Percentiles rank a stretch among this genome's conserved stretches.
phyloP scores from a whole-genome alignment of 1,139 yeast genomes.

The Saccharomyces uvarum region DNA sequence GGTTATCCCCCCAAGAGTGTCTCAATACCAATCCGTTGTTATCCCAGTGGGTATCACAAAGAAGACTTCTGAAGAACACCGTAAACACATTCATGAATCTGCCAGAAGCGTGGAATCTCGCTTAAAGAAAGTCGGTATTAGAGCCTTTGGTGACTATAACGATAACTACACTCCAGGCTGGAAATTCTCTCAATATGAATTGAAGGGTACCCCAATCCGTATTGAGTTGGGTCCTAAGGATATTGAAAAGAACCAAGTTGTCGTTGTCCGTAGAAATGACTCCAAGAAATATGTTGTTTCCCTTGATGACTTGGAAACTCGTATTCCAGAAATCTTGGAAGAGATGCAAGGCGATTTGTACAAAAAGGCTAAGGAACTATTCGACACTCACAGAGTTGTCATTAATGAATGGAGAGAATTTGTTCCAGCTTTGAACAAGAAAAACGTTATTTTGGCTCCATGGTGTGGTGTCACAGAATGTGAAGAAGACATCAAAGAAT shows the following conservation, averaged over 20 bases:
- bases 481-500: slow-evolving; percentile 94
- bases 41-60: slow-evolving; percentile 93
- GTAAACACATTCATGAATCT: slow-evolving; percentile 59
- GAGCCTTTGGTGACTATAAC: slow-evolving; percentile 81
- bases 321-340: slow-evolving; percentile 70
- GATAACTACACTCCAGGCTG: slow-evolving; percentile 96
- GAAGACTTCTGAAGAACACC: slow-evolving; percentile 72
- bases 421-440: slow-evolving; percentile 84
- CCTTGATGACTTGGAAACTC: slow-evolving; percentile 56
- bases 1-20: slow-evolving; percentile 95
- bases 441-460: slow-evolving; percentile 86
- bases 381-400: slow-evolving; percentile 71
- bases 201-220: slow-evolving; percentile 91
- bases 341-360: slow-evolving; percentile 71
- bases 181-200: slow-evolving; percentile 97
- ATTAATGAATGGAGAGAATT: slow-evolving; percentile 88
- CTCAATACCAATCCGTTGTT: slow-evolving; percentile 84
- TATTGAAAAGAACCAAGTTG: slow-evolving; percentile 66
- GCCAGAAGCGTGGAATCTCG: slow-evolving; percentile 58
- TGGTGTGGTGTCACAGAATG: slow-evolving; percentile 95
- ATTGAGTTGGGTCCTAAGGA: slow-evolving; percentile 96
- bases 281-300: slow-evolving; percentile 65
- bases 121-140: slow-evolving; percentile 51
- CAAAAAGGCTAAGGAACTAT: slow-evolving; percentile 69
- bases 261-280: slow-evolving; percentile 90